Evolutionary conservation across 192 early-diverging fungal species (phyloP).

Genomic region (Backusella parvicylindrica): DNA sequence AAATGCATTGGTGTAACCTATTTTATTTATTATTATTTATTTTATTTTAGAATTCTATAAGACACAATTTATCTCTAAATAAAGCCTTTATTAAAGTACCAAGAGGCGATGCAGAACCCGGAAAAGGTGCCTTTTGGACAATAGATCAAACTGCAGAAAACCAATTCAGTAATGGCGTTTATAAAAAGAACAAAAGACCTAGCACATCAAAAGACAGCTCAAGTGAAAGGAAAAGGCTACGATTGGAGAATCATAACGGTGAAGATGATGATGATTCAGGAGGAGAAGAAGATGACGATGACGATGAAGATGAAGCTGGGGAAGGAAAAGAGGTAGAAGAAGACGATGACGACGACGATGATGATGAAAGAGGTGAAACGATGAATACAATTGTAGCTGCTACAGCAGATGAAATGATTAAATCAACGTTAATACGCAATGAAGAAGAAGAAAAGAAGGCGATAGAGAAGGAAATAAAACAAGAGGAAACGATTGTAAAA

Average conservation of each 20-base stretch:
- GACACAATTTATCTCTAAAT: constrained; percentile 92
- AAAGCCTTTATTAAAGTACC: constrained; percentile 87
- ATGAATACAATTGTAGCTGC: not conserved
- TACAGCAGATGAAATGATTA: not conserved
- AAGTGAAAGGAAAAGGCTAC: not conserved
- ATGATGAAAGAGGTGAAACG: not conserved
- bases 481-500: not conserved
- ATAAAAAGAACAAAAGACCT: constrained; percentile 53
- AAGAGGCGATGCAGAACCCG: constrained; percentile 77
- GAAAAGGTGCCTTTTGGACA: constrained; percentile 93
- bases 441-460: not conserved
- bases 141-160: constrained; percentile 68
- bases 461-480: not conserved
- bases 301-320: not conserved
- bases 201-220: not conserved
- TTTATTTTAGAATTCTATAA: constrained; percentile 76
- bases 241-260: not conserved
- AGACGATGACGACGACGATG: not conserved
- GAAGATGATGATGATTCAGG: not conserved
- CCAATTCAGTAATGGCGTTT: constrained; percentile 70
- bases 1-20: not conserved
- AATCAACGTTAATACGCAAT: not conserved
- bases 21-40: too few species aligned
- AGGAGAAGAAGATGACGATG: not conserved
- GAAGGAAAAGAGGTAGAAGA: not conserved